Evolutionary conservation across 2,329 filamentous ascomycete species (phyloP), one percentile per base, ranked within the genome.

Genomic region (Phaeosphaeriaceae sp.): DNA sequence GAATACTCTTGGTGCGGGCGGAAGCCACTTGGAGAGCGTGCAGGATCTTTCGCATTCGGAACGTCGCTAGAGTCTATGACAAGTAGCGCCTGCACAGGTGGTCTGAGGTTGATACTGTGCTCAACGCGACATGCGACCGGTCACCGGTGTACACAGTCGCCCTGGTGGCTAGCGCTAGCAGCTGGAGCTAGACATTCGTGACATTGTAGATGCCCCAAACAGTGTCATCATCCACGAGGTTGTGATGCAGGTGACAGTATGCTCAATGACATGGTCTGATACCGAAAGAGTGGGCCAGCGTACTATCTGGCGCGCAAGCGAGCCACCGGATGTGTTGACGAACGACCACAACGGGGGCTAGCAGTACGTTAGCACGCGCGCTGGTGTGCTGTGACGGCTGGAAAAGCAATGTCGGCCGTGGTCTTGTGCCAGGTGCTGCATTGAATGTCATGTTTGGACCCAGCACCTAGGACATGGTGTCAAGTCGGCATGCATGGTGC

Each of bases 261-360:
- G 31, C 31, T 36, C 31, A 13, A 36, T 36, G 22, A 11, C 1
- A 44, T 20, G 20, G 17, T 45, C 11, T 20, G 36, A 25, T 49
- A 42, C 51, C 48, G 47, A 53, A 31, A 48, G 27, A 31, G 40
- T n/a, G 56, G 51, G 41, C 46, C 25, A 51, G 31, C 25, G 45
- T 40, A 51, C 50, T 49, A 49, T 31, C 44, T 41, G 19, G 15
- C 40, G 47, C 40, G 22, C 27, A 25, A 44, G 36, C 48, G 31
- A 54, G 36, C 19, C 40, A 13, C 31, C 20, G 27, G 27, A 24
- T 9, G 54, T 51, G 25, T 33, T 51, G 54, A 46, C 44, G 57
- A 48, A 48, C 57, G 57, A 60, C 49, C n/a, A 54, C n/a, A 63
- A 66, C 58, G 57, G 61, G 48, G 47, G 57, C 61, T 57, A 61